These are phyloP conservation scores for Podospora comata DNA, from an alignment of 495 filamentous ascomycete genomes.

Conservation along the genomic window DNA sequence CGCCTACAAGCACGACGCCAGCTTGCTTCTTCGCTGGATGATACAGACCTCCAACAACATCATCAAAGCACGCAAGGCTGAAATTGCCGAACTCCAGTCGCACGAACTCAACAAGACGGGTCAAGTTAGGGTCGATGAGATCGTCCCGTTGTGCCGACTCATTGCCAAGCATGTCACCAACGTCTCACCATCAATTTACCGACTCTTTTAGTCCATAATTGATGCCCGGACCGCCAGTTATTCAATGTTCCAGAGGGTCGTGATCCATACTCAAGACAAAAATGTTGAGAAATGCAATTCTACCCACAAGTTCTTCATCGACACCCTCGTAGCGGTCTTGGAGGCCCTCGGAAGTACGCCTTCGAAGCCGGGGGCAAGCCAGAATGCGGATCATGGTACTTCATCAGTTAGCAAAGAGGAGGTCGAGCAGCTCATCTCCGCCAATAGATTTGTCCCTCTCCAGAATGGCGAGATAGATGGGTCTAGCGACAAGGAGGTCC, in stretches of 20 bases:
- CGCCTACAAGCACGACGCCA: constrained; percentile 41
- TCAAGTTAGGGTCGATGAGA: constrained; percentile 30
- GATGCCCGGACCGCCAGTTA: constrained; percentile 25
- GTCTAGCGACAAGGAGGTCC: constrained; percentile 7
- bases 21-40: constrained; percentile 42
- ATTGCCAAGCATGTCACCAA: constrained; percentile 33
- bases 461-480: constrained; percentile 20
- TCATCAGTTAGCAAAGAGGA: constrained; percentile 23
- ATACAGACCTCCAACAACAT: constrained; percentile 36
- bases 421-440: constrained; percentile 30
- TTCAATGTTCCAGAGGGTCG: constrained; percentile 31
- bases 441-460: constrained; percentile 35
- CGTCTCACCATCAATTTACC: constrained; percentile 28
- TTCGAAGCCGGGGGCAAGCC: constrained; percentile 14
- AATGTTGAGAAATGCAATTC: constrained; percentile 39
- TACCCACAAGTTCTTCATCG: constrained; percentile 43
- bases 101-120: constrained; percentile 17
- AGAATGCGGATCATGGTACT: constrained; percentile 4
- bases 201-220: constrained; percentile 36
- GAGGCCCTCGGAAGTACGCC: constrained; percentile 32
- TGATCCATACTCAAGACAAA: constrained; percentile 32
- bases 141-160: constrained; percentile 35
- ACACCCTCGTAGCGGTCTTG: constrained; percentile 36
- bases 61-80: constrained; percentile 12
- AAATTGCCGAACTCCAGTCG: not conserved